Evolutionary conservation across 2,329 filamentous ascomycete genomes (phyloP), one percentile per base, ranked within the genome.

Genomic region (Fusarium sp.): DNA sequence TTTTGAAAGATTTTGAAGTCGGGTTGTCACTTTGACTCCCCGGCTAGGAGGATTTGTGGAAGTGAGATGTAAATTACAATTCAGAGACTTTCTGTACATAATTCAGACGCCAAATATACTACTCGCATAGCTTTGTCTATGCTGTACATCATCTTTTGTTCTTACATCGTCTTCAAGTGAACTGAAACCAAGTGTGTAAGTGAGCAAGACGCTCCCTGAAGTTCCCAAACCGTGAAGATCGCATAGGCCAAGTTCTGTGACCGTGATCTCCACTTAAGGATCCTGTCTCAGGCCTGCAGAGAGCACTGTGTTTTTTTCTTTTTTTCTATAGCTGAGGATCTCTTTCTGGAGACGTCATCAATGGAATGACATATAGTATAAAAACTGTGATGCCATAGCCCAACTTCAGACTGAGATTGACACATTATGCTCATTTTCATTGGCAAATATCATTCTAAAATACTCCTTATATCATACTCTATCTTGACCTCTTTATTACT

Each of bases 61-160:
- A n/a, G 23, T 63, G 45, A 50, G 1, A 30, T 50, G 45, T 50
- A 50, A 50, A 30, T 50, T 50, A 50, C 45, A 50, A 30, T 50
- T 50, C 45, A 50, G 45, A 50, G 45, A 50, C 45, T 50, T 25
- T 50, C 25, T 50, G 45, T 50, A 50, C 25, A 50, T 50, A 50
- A 50, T 50, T 48, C 45, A 50, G 45, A 50, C 27, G 45, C 45
- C 45, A 11, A 50, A 48, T 50, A 50, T 50, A 50, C 8, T 50
- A 50, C 45, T 11, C 16, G 25, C 45, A n/a, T 30, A 27, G 25
- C 45, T 3, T 27, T 27, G 5, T 9, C 25, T 50, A 30, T 30
- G 45, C 45, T 50, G 45, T 30, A 50, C 45, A 50, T 50, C 13
- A 25, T 6, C 7, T 6, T 25, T 48, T 48, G 23, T 18, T 25